Evolutionary conservation across 805 yeast genomes (phyloP).

Genomic region (Yamadazyma akitaensis): DNA sequence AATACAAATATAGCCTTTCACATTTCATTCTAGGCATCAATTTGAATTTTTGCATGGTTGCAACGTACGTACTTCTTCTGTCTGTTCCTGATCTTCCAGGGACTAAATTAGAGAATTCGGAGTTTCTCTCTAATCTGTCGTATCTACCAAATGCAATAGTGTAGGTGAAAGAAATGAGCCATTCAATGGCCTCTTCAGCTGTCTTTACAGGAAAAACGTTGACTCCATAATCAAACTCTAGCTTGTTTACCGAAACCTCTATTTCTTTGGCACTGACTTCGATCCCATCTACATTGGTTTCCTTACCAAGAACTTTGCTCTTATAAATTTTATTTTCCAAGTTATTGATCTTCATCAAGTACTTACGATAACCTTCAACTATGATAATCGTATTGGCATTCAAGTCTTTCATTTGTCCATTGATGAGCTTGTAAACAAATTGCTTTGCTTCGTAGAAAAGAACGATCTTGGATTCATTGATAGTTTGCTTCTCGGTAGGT

Average conservation of each 20-base stretch:
- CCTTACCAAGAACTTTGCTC: slow-evolving; percentile 12
- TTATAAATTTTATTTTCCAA: slow-evolving; percentile 42
- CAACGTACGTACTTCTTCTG: slow-evolving; percentile 42
- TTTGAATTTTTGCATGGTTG: slow-evolving; percentile 55
- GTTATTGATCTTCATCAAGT: slow-evolving; percentile 40
- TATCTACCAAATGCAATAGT: slow-evolving; percentile 51
- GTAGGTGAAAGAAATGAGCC: slow-evolving; percentile 57
- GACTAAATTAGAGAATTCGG: slow-evolving; percentile 54
- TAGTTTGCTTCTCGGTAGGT: slow-evolving; percentile 43
- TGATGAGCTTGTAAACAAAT: slow-evolving; percentile 25
- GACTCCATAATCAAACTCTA: slow-evolving; percentile 44
- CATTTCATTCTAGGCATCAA: slow-evolving; percentile 54
- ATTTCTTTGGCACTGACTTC: slow-evolving; percentile 40
- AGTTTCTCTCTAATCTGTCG: slow-evolving; percentile 55
- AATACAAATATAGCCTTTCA: slow-evolving; percentile 39
- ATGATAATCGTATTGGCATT: not conserved
- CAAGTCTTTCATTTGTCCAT: not conserved
- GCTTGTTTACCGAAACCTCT: slow-evolving; percentile 5
- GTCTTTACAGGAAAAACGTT: slow-evolving; percentile 52
- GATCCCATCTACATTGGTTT: slow-evolving; percentile 15
- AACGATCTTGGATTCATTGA: slow-evolving; percentile 43
- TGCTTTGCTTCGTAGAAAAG: slow-evolving; percentile 47
- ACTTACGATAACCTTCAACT: slow-evolving; percentile 48
- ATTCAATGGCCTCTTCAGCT: slow-evolving; percentile 43
- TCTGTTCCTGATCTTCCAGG: slow-evolving; percentile 53